A percentile compares a stretch with the other conserved stretches of the same genome.
Conservation (phyloP, 2,329 filamentous ascomycete species). For the Fusarium continuum region DNA sequence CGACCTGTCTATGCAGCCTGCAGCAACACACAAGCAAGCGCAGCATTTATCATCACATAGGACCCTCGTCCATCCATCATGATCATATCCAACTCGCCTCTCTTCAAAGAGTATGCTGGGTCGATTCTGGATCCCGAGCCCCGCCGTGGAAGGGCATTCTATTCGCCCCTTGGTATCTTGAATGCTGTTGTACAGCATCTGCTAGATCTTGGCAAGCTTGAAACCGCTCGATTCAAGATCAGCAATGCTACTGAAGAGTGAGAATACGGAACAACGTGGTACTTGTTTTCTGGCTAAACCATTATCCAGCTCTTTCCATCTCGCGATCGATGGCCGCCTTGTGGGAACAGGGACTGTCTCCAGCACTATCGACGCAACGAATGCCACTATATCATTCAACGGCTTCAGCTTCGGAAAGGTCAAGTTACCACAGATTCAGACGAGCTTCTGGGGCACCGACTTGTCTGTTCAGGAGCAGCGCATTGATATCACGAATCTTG, state of each 20-base stretch:
- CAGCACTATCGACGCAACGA: constrained; percentile 44
- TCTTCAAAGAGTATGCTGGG: constrained; percentile 42
- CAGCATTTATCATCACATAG: background rate
- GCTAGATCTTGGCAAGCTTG: constrained; percentile 41
- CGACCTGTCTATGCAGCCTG: too few species aligned
- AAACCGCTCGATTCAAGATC: constrained; percentile 46
- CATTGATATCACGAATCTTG: constrained; percentile 44
- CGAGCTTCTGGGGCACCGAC: constrained; percentile 42
- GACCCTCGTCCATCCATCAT: constrained; percentile 14
- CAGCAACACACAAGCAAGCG: background rate
- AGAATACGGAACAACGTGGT: background rate
- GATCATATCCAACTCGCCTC: constrained; percentile 37
- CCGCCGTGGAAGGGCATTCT: background rate
- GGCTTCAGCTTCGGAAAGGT: constrained; percentile 45
- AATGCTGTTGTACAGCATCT: constrained; percentile 45
- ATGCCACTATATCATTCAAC: constrained; percentile 45
- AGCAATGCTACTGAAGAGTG: constrained; percentile 45
- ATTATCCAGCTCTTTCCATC: constrained; percentile 42
- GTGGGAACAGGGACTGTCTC: constrained; percentile 45
- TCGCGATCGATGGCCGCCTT: constrained; percentile 45
- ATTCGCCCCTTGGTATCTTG: constrained; percentile 32
- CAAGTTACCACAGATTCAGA: constrained; percentile 43
- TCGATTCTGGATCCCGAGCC: constrained; percentile 24
- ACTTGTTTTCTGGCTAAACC: background rate
- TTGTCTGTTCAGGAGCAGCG: constrained; percentile 42